Evolutionary conservation across 2,329 filamentous ascomycete species (phyloP).

Genomic region (Boeremia lycopersici): DNA sequence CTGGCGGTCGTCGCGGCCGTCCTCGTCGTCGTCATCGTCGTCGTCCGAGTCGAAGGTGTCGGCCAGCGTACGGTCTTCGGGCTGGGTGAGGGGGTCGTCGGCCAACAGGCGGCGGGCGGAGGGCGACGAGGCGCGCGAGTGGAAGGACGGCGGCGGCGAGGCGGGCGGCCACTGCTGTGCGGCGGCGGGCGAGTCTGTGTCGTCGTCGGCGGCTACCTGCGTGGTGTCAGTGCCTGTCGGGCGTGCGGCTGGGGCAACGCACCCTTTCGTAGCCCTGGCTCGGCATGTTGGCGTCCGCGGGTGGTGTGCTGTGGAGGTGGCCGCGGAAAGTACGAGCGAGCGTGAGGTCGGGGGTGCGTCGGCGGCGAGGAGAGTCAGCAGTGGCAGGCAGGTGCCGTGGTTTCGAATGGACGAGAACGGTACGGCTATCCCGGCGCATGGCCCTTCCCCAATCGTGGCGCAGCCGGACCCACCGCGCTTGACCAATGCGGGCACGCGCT

Average conservation of each 20-base stretch:
- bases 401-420: slow-evolving; percentile 5
- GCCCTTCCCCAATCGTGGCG: slow-evolving; percentile 3
- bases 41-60: slow-evolving; percentile 88
- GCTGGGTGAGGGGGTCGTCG: slow-evolving; percentile 56
- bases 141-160: slow-evolving; percentile 77
- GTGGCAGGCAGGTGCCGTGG: slow-evolving; percentile 4
- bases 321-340: neutral
- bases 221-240: neutral
- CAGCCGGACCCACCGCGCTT: neutral
- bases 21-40: slow-evolving; percentile 65
- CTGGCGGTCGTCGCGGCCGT: slow-evolving; percentile 81
- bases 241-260: slow-evolving; percentile 33
- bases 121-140: slow-evolving; percentile 77
- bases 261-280: slow-evolving; percentile 57
- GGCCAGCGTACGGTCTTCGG: slow-evolving; percentile 80
- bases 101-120: slow-evolving; percentile 59
- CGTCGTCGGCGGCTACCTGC: slow-evolving; percentile 53
- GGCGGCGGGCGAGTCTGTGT: slow-evolving; percentile 46
- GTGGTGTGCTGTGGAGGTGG: neutral
- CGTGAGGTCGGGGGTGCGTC: neutral
- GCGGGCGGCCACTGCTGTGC: slow-evolving; percentile 49
- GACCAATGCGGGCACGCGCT: neutral
- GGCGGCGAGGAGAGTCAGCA: slow-evolving; percentile 9
- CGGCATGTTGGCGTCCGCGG: slow-evolving; percentile 46
- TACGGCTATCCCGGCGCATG: neutral